These are phyloP conservation scores for Phalaenopsis hybrid DNA, from an alignment of 116 monocot species.

Conservation along the genomic window DNA sequence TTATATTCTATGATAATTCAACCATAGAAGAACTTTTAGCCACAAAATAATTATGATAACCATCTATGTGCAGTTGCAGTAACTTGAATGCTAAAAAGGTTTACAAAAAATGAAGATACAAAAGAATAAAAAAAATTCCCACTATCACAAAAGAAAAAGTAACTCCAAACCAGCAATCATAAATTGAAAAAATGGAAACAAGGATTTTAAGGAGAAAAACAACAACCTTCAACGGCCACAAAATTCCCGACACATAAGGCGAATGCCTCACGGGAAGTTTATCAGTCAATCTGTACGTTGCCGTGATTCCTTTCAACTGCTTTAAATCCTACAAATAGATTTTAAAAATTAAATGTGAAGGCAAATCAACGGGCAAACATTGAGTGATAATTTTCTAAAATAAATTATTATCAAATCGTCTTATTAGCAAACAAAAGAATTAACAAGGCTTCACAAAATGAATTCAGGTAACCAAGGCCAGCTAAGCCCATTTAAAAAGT, in stretches of 20 bases:
- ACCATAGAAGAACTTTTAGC: no score
- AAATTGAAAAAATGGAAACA: not conserved
- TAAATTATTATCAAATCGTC: not conserved
- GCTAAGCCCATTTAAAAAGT: not conserved
- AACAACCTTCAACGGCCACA: constrained; percentile 76
- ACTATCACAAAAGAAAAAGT: not conserved
- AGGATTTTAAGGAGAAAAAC: not conserved
- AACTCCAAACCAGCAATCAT: not conserved
- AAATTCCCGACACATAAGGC: constrained; percentile 71
- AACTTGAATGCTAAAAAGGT: not conserved
- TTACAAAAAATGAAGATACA: not conserved
- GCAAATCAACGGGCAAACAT: not conserved
- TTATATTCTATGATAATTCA: no score
- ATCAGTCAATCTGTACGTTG: constrained; percentile 90
- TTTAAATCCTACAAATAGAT: constrained; percentile 58
- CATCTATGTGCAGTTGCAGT: not conserved
- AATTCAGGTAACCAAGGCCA: not conserved
- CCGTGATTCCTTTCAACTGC: constrained; percentile 86
- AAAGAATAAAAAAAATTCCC: not conserved
- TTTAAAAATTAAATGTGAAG: not conserved
- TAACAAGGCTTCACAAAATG: not conserved
- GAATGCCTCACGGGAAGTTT: constrained; percentile 94
- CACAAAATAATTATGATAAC: no score
- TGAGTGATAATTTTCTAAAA: not conserved
- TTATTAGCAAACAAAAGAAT: not conserved